Conservation (phyloP, 2,329 filamentous ascomycete genomes). For the Fusarium coicis region DNA sequence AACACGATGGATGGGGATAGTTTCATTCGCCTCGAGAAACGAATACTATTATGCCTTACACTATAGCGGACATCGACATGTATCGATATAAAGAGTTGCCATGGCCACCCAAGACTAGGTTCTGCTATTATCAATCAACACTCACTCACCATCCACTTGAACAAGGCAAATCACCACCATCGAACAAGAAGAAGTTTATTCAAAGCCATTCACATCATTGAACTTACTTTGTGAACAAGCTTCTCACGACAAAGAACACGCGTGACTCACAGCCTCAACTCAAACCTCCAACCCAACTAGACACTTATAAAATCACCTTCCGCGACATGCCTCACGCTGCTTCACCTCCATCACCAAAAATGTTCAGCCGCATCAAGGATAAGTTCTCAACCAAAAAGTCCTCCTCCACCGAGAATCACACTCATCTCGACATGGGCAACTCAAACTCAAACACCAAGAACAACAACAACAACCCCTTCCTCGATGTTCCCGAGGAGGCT, state of each 20-base stretch:
- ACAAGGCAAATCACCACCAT: background rate
- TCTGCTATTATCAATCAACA: background rate
- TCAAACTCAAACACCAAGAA: background rate
- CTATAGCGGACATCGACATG: background rate
- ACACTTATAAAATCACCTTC: background rate
- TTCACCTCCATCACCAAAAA: slow-evolving; percentile 23
- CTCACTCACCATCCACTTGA: background rate
- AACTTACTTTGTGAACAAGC: slow-evolving; percentile 4
- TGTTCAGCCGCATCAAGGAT: slow-evolving; percentile 46
- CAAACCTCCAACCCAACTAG: background rate
- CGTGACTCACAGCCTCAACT: background rate
- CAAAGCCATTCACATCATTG: background rate
- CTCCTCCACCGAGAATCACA: background rate
- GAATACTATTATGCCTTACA: background rate
- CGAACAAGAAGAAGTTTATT: slow-evolving; percentile 2
- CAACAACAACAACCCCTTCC: slow-evolving; percentile 1
- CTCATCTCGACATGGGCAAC: slow-evolving; percentile 8
- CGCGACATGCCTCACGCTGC: slow-evolving; percentile 18
- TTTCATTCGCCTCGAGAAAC: background rate
- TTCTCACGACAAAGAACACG: background rate
- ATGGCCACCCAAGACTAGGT: background rate
- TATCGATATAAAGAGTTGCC: background rate
- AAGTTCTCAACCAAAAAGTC: slow-evolving; percentile 47
- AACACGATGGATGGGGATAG: background rate
- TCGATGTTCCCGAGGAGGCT: slow-evolving; percentile 38